Evolutionary conservation across 1,284 basidiomycete genomes (phyloP).

Genomic region (Sporisorium reilianum): DNA sequence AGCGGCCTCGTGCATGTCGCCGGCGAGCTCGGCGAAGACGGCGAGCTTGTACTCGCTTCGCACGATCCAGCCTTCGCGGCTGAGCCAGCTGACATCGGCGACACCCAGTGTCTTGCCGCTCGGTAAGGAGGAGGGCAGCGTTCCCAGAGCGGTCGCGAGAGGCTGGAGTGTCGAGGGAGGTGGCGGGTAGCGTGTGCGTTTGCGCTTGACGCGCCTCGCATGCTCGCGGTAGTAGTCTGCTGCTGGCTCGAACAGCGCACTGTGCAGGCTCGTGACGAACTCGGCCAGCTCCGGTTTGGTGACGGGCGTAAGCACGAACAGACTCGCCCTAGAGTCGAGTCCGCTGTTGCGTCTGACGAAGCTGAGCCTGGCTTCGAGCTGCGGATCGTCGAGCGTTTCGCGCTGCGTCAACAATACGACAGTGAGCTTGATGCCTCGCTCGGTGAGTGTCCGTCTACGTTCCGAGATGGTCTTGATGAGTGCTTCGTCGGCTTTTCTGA

Average conservation of each 20-base stretch:
- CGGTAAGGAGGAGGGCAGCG: conserved; percentile 2
- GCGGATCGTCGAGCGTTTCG: conserved; percentile 75
- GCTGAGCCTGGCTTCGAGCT: conserved; percentile 84
- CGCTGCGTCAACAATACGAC: conserved; percentile 92
- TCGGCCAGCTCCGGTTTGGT: conserved; percentile 78
- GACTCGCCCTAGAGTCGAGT: conserved; percentile 87
- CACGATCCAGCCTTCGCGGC: conserved; percentile 92
- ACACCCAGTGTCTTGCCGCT: conserved; percentile 14
- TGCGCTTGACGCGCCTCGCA: conserved; percentile 87
- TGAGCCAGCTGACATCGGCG: conserved; percentile 70
- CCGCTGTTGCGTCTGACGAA: conserved; percentile 86
- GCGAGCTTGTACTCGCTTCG: conserved; percentile 97
- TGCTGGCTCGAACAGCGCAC: conserved; percentile 86
- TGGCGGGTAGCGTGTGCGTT: conserved; percentile 78
- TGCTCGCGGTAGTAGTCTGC: conserved; percentile 92
- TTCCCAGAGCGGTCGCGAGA: conserved; percentile 52
- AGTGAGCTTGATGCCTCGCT: conserved; percentile 91
- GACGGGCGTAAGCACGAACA: conserved; percentile 93
- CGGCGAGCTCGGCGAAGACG: conserved; percentile 91
- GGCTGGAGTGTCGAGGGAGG: conserved; percentile 61
- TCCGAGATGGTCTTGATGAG: conserved; percentile 77
- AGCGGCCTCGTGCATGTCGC: conserved; percentile 79
- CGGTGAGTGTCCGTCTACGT: conserved; percentile 81
- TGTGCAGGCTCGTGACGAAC: conserved; percentile 77
- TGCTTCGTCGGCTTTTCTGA: conserved; percentile 76